Evolutionary conservation across 352 stramenopile species (phyloP), one percentile per base, ranked within the genome.

Genomic region (Phytophthora lateralis): DNA sequence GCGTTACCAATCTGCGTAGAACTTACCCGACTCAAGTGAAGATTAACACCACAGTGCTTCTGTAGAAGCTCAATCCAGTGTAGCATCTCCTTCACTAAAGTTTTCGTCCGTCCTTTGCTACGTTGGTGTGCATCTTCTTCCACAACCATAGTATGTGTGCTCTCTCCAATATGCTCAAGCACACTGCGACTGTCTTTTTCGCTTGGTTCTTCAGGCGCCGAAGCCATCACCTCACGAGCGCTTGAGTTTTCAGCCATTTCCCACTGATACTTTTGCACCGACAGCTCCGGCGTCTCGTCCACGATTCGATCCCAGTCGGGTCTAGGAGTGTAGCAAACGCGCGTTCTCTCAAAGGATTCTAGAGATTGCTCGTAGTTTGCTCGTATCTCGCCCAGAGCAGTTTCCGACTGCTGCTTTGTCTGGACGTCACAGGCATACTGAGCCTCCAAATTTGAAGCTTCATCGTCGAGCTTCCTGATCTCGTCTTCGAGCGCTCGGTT

Each of bases 31-130:
- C 76, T 90, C 2, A 93, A 63, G 38, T 91, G 76, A 1, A 93
- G 63, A 54, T 89, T 93, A 1, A 91, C 82, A 11, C 80, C 82
- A 38, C 82, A 91, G 55, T 91, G 82, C 46, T 90, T 90, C 37
- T 93, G 84, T 6, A 93, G 73, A 1, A 80, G 80, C 42, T 91
- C 82, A 24, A 93, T 89, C 82, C 84, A 93, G 49, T 89, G 76
- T 9, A 90, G 24, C 63, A 93, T 86, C 52, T 91, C 84, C 38
- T 82, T 84, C 0, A 93, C 82, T 0, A 93, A 66, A 3, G 63
- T 60, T 30, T 84, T 78, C 0, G 78, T 89, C 15, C 44, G 53
- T 2, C 58, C 60, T 14, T 26, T 57, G 21, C 29, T 59, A 9
- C 55, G 20, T 10, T 29, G 24, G 2, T 60, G 10, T 15, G 52